These are phyloP conservation scores for Lactarius hengduanensis DNA, from an alignment of 768 basidiomycete species.

Conservation along the genomic window DNA sequence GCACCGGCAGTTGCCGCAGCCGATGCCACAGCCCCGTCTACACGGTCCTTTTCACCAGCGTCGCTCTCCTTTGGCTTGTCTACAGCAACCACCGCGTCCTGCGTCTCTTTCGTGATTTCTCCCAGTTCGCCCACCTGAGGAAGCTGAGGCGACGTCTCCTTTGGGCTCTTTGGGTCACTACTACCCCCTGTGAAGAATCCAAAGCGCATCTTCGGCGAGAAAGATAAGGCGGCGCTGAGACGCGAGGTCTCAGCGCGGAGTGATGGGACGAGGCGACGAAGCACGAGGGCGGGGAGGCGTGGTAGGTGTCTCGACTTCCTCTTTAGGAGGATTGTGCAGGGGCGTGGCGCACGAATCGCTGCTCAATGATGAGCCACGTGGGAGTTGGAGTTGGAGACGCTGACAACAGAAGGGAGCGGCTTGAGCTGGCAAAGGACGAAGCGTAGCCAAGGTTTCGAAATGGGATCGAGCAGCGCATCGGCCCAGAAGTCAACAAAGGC, in stretches of 20 bases:
- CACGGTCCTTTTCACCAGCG: constrained; percentile 8
- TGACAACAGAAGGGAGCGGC: constrained; percentile 31
- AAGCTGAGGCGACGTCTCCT: constrained; percentile 36
- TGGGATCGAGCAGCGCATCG: constrained; percentile 68
- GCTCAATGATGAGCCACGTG: constrained; percentile 70
- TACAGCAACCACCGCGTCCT: constrained; percentile 29
- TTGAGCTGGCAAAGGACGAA: constrained; percentile 73
- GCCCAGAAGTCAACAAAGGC: constrained; percentile 84
- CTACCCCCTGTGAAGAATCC: constrained; percentile 49
- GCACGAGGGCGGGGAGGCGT: constrained; percentile 28
- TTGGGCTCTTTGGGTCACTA: constrained; percentile 34
- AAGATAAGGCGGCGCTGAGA: constrained; percentile 43
- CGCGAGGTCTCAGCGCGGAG: constrained; percentile 33
- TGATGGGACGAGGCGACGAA: constrained; percentile 36
- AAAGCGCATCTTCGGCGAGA: constrained; percentile 58
- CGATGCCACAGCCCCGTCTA: not conserved
- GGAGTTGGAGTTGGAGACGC: constrained; percentile 41
- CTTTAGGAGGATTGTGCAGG: constrained; percentile 22
- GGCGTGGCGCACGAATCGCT: constrained; percentile 45
- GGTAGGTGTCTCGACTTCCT: constrained; percentile 10
- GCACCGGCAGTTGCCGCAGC: constrained; percentile 29
- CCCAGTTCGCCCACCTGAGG: constrained; percentile 66
- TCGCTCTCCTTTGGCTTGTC: constrained; percentile 21
- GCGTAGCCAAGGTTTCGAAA: constrained; percentile 61
- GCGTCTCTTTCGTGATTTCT: constrained; percentile 44